These are phyloP conservation scores for Cladosporium sp. DNA, from an alignment of 2,329 filamentous ascomycete genomes.

Conservation along the genomic window DNA sequence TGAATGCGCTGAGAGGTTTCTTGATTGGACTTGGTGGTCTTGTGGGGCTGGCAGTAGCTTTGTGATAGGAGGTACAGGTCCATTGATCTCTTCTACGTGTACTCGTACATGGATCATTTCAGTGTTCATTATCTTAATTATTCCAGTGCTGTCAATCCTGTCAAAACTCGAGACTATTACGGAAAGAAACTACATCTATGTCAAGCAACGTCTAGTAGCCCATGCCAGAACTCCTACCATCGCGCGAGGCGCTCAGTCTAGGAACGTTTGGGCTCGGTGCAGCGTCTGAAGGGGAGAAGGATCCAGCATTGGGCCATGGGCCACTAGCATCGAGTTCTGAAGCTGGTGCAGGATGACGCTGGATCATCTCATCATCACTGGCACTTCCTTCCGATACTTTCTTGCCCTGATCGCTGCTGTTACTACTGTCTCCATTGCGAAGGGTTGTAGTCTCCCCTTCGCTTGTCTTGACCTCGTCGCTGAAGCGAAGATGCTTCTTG, in stretches of 20 bases:
- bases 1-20: conserved; percentile 23
- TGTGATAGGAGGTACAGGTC: too few relatives aligned
- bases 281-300: neutral
- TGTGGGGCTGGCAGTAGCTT: conserved; percentile 15
- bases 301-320: conserved; percentile 3
- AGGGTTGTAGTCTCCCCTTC: conserved; percentile 23
- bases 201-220: neutral
- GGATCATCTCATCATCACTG: neutral
- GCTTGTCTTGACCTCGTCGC: conserved; percentile 23
- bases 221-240: neutral
- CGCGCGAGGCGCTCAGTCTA: conserved; percentile 2
- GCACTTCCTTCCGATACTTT: neutral
- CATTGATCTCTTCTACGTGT: neutral
- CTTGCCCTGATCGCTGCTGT: conserved; percentile 39
- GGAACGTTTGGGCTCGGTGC: conserved; percentile 4
- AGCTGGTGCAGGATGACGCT: neutral
- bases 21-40: conserved; percentile 25
- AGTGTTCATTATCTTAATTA: neutral
- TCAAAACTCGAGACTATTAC: neutral
- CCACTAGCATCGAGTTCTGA: conserved; percentile 6
- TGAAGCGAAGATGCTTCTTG: conserved; percentile 27
- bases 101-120: neutral
- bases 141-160: neutral
- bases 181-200: neutral
- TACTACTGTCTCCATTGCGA: conserved; percentile 2